phyloP scores from a whole-genome alignment of 805 yeast species.

The Pichia rugopelliculosa region DNA sequence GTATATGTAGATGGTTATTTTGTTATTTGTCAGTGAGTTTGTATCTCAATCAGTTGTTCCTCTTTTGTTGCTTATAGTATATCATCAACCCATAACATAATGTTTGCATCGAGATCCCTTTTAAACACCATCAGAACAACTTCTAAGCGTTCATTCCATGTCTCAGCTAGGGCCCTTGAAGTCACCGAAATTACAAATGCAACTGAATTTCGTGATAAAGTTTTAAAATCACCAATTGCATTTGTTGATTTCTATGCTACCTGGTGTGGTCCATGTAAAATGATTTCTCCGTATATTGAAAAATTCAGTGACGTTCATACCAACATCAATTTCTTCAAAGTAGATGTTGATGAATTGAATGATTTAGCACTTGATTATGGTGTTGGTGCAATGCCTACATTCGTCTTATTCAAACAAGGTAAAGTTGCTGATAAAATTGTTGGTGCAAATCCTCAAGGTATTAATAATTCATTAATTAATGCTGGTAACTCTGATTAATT shows the following conservation, averaged over 20 bases:
- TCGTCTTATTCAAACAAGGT: constrained; percentile 54
- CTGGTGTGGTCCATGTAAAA: constrained; percentile 78
- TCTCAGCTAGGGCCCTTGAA: background rate
- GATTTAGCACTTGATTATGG: constrained; percentile 57
- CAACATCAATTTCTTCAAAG: constrained; percentile 55
- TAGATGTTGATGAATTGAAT: constrained; percentile 53
- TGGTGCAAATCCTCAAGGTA: constrained; percentile 51
- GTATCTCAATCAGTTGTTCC: too few relatives aligned
- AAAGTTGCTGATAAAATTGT: constrained; percentile 48
- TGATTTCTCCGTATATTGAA: constrained; percentile 53
- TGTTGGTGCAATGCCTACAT: constrained; percentile 73
- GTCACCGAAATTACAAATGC: constrained; percentile 31
- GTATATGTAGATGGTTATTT: too few relatives aligned
- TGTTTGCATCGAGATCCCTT: constrained; percentile 2
- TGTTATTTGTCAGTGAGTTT: too few relatives aligned
- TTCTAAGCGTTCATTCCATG: constrained; percentile 7
- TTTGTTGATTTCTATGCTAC: constrained; percentile 63
- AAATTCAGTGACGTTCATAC: constrained; percentile 35
- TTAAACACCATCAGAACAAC: background rate
- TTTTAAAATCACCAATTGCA: constrained; percentile 34
- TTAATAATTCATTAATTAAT: constrained; percentile 19
- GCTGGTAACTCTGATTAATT: background rate
- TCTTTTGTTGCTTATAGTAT: too few relatives aligned
- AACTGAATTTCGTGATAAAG: constrained; percentile 30
- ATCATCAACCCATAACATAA: too few relatives aligned